phyloP scores from a whole-genome alignment of 2,329 filamentous ascomycete genomes.

The Exophiala spinifera region DNA sequence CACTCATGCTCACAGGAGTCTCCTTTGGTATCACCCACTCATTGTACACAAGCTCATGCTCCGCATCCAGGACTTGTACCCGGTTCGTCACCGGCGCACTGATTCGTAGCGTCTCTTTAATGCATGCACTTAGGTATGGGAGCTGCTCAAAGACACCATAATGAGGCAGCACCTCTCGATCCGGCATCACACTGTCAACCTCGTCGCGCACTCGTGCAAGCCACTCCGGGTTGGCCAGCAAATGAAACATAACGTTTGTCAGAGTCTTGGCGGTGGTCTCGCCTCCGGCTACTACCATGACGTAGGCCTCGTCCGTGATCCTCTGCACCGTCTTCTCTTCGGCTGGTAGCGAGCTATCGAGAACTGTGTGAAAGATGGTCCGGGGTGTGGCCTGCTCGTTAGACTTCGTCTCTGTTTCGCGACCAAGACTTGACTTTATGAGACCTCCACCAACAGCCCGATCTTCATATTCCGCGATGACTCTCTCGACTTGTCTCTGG shows the following conservation, averaged over 20 bases:
- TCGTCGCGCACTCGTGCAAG: constrained; percentile 6
- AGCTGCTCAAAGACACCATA: constrained; percentile 28
- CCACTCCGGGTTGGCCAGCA: constrained; percentile 21
- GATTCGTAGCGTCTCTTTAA: constrained; percentile 10
- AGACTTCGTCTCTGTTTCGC: constrained; percentile 3
- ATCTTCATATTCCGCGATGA: constrained; percentile 12
- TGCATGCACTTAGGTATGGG: constrained; percentile 22
- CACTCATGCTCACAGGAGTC: neutral
- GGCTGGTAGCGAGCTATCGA: constrained; percentile 27
- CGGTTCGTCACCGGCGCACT: constrained; percentile 4
- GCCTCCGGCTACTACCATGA: constrained; percentile 34
- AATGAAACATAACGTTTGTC: constrained; percentile 32
- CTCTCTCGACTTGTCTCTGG: constrained; percentile 6
- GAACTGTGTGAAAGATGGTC: constrained; percentile 31
- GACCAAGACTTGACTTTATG: neutral
- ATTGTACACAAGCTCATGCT: neutral
- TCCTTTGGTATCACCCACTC: constrained; percentile 20
- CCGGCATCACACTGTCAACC: constrained; percentile 2
- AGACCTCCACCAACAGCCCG: neutral
- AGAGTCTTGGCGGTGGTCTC: constrained; percentile 32
- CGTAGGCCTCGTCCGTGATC: constrained; percentile 33
- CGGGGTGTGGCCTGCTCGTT: constrained; percentile 8
- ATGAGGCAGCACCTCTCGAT: neutral
- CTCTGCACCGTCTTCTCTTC: constrained; percentile 32
- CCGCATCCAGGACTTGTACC: constrained; percentile 2